Evolutionary conservation across 331 rosid genomes (phyloP).

Genomic region (Ulmus americana): DNA sequence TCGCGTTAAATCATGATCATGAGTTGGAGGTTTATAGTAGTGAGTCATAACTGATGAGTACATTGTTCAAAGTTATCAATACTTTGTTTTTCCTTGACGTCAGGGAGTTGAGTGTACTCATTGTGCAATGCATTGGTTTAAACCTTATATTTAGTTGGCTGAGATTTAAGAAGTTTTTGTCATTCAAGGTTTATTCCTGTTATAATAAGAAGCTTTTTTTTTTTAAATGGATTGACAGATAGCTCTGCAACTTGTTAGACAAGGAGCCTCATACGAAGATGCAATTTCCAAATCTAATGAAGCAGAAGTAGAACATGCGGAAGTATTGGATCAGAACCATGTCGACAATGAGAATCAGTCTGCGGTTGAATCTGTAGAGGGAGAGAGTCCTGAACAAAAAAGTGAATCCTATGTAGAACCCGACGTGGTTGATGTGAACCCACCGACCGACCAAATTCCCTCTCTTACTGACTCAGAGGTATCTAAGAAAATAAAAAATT

Average conservation of each 20-base stretch:
- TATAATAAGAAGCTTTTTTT: slow-evolving; percentile 23
- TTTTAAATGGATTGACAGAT: slow-evolving; percentile 54
- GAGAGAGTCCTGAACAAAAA: slow-evolving; percentile 29
- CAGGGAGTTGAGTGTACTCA: background rate
- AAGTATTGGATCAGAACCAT: slow-evolving; percentile 21
- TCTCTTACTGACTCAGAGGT: slow-evolving; percentile 42
- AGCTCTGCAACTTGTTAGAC: slow-evolving; percentile 84
- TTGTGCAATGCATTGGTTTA: background rate
- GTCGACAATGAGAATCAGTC: slow-evolving; percentile 19
- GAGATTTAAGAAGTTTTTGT: no score
- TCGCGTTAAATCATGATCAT: slow-evolving; percentile 7
- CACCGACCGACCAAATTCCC: slow-evolving; percentile 34
- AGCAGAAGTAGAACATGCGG: slow-evolving; percentile 24
- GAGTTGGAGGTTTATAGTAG: background rate
- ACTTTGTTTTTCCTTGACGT: background rate
- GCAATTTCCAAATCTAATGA: slow-evolving; percentile 27
- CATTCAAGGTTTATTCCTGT: no score
- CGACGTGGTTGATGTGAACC: slow-evolving; percentile 24
- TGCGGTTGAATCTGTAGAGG: slow-evolving; percentile 25
- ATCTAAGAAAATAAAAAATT: slow-evolving; percentile 4
- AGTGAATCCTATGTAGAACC: slow-evolving; percentile 31
- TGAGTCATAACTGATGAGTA: background rate
- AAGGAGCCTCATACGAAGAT: slow-evolving; percentile 42
- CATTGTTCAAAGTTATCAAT: background rate
- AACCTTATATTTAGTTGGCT: no score